Base-by-base conservation (phyloP, 2,329 filamentous ascomycete genomes). In the Madurella mycetomatis region DNA sequence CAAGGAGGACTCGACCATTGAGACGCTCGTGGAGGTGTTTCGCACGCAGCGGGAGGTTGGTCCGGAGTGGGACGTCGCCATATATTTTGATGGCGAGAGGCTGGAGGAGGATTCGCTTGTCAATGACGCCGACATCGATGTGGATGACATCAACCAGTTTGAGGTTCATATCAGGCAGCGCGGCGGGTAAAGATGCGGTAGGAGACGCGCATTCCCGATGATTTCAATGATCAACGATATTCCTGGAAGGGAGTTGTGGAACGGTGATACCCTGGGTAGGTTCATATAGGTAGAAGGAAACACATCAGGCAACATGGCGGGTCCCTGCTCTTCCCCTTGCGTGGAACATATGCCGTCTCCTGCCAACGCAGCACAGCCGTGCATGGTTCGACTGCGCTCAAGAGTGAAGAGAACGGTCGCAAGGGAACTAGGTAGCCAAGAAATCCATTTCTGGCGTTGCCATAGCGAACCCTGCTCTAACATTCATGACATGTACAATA, bases 71-170 rank as follows among this genome's bases (percentile, higher is more conserved):
- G 69, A 76, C 0, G 72, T 94, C 2, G 76, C 78, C 39, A 72
- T 95, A 11, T 75, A 79, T 61, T 92, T 90, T 69, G 90, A 95
- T 62, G 90, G 90, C 13, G 89, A 92, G 48, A 73, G 74, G 45
- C 72, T 95, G 30, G 80, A 85, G 13, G 78, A 81, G 16, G 75
- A 82, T 1, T 72, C 74, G 31, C 80, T 77, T 1, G 76, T 94
- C 44, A 75, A 76, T 43, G 83, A 88, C 37, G 79, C 84, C 2
- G 90, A 90, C 16, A 81, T 95, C 41, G 82, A 83, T 44, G 49
- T 49, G 18, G 63, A 64, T 12, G 87, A 95, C 63, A 77, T 85
- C 73, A 88, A 92, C 67, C 77, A 80, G 30, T 73, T 95, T 34
- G 90, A 95, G 69, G 87, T 94, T 18, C 78, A 86, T 60, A 70